These are phyloP conservation scores for Laguncularia racemosa DNA, from an alignment of 345 rosid genomes.

Conservation along the genomic window DNA sequence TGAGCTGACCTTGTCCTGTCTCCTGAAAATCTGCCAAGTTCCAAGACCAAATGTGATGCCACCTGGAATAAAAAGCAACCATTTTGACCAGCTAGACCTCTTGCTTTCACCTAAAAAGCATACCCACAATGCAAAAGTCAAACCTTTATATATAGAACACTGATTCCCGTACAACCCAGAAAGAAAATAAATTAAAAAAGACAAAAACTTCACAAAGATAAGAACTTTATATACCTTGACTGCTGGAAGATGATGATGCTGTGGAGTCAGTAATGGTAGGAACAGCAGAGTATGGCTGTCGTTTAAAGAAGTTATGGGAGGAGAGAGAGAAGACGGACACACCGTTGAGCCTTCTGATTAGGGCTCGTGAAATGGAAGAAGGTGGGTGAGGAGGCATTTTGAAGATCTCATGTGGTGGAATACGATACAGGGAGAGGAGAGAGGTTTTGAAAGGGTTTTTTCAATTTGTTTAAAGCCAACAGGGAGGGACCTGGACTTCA, in stretches of 20 bases:
- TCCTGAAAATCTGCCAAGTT: conserved; percentile 91
- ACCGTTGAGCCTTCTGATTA: conserved; percentile 23
- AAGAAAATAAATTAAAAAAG: too few species aligned
- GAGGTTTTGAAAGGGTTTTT: too few species aligned
- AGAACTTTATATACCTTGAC: conserved; percentile 27
- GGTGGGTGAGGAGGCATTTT: conserved; percentile 26
- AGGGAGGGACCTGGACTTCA: too few species aligned
- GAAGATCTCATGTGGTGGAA: conserved; percentile 12
- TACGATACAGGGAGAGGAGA: too few species aligned
- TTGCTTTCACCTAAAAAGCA: conserved; percentile 24
- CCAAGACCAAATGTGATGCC: conserved; percentile 93
- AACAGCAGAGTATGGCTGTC: conserved; percentile 10
- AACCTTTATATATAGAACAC: background rate
- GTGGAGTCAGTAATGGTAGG: background rate
- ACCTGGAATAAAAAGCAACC: conserved; percentile 83
- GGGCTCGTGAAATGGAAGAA: conserved; percentile 36
- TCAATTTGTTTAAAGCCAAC: too few species aligned
- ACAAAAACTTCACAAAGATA: background rate
- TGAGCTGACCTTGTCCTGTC: conserved; percentile 72
- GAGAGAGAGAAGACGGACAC: conserved; percentile 10
- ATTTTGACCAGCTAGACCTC: conserved; percentile 46
- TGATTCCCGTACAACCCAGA: too few species aligned
- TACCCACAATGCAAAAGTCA: conserved; percentile 3
- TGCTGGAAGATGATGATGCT: conserved; percentile 16
- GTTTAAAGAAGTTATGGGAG: conserved; percentile 8